Conservation (phyloP, 2,329 filamentous ascomycete species). For the Colletotrichum magnum region DNA sequence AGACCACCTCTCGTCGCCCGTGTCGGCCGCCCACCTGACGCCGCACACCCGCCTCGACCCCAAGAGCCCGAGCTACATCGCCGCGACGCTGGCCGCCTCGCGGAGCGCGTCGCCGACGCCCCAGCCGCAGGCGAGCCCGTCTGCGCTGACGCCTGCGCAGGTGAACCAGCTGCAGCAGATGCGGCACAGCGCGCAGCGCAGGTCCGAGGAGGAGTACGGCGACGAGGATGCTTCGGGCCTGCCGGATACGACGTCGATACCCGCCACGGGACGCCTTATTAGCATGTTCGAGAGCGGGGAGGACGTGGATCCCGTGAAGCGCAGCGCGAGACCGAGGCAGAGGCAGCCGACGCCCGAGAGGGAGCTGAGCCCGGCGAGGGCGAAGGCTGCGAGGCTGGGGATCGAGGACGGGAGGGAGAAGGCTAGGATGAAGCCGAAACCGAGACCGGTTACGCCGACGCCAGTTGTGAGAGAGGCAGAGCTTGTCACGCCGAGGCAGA, state of each 20-base stretch:
- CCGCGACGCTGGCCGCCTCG: constrained; percentile 67
- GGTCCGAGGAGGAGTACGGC: constrained; percentile 47
- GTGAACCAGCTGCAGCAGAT: constrained; percentile 36
- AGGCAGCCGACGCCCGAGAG: constrained; percentile 51
- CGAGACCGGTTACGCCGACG: constrained; percentile 8
- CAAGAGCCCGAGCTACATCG: constrained; percentile 73
- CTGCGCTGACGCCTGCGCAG: constrained; percentile 30
- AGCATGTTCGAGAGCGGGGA: constrained; percentile 72
- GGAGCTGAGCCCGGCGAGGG: constrained; percentile 44
- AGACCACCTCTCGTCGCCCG: constrained; percentile 24
- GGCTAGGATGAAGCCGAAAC: constrained; percentile 44
- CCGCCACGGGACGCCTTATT: constrained; percentile 75
- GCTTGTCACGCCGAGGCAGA: too few species aligned
- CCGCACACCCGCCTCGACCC: constrained; percentile 49
- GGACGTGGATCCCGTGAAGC: constrained; percentile 53
- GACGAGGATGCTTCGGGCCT: constrained; percentile 50
- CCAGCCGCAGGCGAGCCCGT: constrained; percentile 32
- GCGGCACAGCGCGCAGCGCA: constrained; percentile 24
- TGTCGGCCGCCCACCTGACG: constrained; percentile 29
- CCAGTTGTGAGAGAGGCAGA: too few species aligned
- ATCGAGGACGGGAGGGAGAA: constrained; percentile 3
- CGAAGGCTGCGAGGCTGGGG: constrained; percentile 29
- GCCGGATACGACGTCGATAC: constrained; percentile 71
- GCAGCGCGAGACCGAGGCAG: constrained; percentile 42
- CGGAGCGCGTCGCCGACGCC: constrained; percentile 41